Base-by-base conservation (phyloP, 139 green algal species). In the Pleodorina starrii region DNA sequence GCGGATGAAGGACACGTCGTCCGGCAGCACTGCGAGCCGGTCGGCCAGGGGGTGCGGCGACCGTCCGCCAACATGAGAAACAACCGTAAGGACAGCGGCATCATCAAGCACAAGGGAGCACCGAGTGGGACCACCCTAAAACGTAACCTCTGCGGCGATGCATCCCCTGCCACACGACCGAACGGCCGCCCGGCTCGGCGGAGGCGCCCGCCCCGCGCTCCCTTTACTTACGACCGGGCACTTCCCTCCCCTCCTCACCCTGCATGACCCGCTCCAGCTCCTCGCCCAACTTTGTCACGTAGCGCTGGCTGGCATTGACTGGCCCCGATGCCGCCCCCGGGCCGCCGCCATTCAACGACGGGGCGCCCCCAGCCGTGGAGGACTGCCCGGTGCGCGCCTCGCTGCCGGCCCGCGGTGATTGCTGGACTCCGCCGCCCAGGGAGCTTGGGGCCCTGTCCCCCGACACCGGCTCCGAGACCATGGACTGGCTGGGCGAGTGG, bases 1-100 rank as follows among this genome's bases (percentile, higher is more conserved):
- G 0, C 38, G 32, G 38, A 96, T 94, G 79, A 96, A 96, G 2
- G 84, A 74, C 29, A 92, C 90, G 72, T 95, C 93, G 66, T 95
- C 92, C 10, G 91, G 89, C 27, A 94, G 63, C 73, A 93, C 90
- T 93, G 90, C 63, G 42, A n/a, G n/a, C n/a, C n/a, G n/a, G n/a
- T n/a, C 12, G 5, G n/a, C 54, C 54, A 25, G 54, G 54, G 54
- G 54, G n/a, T n/a, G n/a, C n/a, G n/a, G n/a, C n/a, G n/a, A n/a
- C n/a, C n/a, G n/a, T n/a, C n/a, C n/a, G n/a, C n/a, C n/a, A n/a
- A n/a, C n/a, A n/a, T n/a, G n/a, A n/a, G n/a, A n/a, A n/a, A n/a
- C n/a, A n/a, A n/a, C n/a, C n/a, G n/a, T n/a, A n/a, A n/a, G n/a
- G n/a, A n/a, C n/a, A n/a, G n/a, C n/a, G n/a, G n/a, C n/a, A n/a